Conservation (phyloP, 75 land plant genomes). For the Picea sitchensis region DNA sequence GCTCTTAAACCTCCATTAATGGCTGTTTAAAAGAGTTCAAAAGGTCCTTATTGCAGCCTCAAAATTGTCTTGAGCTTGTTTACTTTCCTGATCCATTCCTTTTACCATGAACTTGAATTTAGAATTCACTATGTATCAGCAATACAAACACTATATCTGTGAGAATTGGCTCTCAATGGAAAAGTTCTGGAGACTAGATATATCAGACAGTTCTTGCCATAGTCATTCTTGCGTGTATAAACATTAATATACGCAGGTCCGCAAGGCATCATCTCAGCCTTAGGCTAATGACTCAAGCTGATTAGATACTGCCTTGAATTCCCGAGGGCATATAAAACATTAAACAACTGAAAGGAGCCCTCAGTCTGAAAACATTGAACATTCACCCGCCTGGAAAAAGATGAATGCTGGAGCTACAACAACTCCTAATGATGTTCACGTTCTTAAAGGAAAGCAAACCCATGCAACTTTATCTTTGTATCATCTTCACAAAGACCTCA, state of each 20-base stretch:
- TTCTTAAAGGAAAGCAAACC: background rate
- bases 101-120: background rate
- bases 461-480: background rate
- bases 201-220: background rate
- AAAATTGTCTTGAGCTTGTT: background rate
- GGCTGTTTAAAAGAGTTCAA: too few species aligned
- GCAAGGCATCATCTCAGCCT: background rate
- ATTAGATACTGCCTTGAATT: background rate
- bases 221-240: background rate
- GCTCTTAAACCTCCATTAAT: background rate
- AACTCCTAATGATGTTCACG: background rate
- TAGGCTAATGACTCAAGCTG: background rate
- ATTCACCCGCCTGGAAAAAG: background rate
- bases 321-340: background rate
- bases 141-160: background rate
- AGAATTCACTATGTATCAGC: background rate
- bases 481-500: background rate
- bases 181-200: background rate
- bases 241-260: background rate
- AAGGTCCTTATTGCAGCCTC: too few species aligned
- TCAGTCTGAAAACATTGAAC: background rate
- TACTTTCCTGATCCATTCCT: background rate
- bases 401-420: background rate
- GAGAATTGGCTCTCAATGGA: background rate
- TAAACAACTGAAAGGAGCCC: background rate